Base-by-base conservation (phyloP, 2,329 filamentous ascomycete genomes). In the Alternaria dauci region DNA sequence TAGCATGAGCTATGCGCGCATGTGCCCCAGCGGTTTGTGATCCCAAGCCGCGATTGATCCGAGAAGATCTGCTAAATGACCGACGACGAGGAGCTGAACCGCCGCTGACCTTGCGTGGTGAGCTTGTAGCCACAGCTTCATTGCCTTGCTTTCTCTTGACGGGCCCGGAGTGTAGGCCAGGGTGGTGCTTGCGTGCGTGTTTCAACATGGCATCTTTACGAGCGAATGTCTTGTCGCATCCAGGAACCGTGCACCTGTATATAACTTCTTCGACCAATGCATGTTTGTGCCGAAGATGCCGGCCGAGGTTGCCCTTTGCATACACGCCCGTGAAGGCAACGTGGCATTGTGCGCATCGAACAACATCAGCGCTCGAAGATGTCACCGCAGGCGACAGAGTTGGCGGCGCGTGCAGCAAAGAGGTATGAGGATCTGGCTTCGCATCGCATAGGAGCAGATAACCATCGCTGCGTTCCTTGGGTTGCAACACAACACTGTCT, bases 171-270 rank as follows among this genome's bases (percentile, higher is more conserved):
- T 48, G 18, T 5, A 66, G 20, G 16, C 57, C 55, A 8, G 61
- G 56, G 41, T 68, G 63, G 5, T 57, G 50, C 9, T 55, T 56
- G 16, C 59, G 55, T 18, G 52, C 54, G 39, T 68, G 66, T 28
- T 66, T 66, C 28, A 59, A 46, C 14, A 52, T 44, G 20, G 63
- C 66, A 18, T 68, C 66, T 36, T 50, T 36, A 20, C 63, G 56
- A 8, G 56, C 51, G 25, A 59, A 68, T 4, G 25, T 18, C 7
- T 34, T 54, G n/a, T 25, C 23, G 47, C 65, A 66, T 20, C 55
- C 53, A 9, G 39, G 23, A 8, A 52, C 48, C 11, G 14, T 43
- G 26, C 65, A 68, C 25, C 4, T 51, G 32, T 58, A 53, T 12
- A 34, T 18, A 18, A 11, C 41, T 14, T 18, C 39, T 6, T 34